These are phyloP conservation scores for Fraxinus albicans DNA, from an alignment of 305 asterid genomes.

Conservation along the genomic window DNA sequence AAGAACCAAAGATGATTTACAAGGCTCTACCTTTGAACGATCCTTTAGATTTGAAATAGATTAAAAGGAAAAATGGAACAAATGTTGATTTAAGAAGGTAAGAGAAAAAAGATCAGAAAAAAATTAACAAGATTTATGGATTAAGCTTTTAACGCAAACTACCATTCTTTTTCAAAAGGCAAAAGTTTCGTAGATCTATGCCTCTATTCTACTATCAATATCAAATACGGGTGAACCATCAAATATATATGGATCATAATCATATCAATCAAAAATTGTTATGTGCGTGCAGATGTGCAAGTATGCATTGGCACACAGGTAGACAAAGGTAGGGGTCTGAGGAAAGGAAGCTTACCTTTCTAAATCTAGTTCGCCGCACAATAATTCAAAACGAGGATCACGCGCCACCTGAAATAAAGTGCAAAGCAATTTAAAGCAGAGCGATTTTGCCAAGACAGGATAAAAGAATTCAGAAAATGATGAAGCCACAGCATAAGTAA, in stretches of 20 bases:
- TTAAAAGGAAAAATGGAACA: background rate
- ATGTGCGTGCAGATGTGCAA: background rate
- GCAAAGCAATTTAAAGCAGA: slow-evolving; percentile 5
- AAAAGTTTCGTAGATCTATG: background rate
- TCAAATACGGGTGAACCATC: background rate
- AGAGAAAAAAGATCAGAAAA: background rate
- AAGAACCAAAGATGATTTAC: background rate
- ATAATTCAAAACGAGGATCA: slow-evolving; percentile 93
- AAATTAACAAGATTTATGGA: background rate
- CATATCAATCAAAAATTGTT: background rate
- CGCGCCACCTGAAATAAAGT: slow-evolving; percentile 57
- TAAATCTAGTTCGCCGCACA: slow-evolving; percentile 63
- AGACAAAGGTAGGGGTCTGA: slow-evolving; percentile 1
- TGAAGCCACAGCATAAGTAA: background rate
- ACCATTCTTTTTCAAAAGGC: background rate
- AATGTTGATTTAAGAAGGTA: background rate
- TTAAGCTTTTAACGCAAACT: background rate
- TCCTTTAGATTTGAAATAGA: background rate
- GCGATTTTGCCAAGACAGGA: background rate
- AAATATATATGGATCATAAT: background rate
- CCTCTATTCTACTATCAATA: background rate
- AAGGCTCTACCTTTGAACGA: background rate
- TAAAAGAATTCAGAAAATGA: slow-evolving; percentile 7
- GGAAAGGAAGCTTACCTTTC: slow-evolving; percentile 54
- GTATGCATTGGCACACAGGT: background rate